Base-by-base conservation (phyloP, 495 filamentous ascomycete genomes). In the Penicillium silybi region DNA sequence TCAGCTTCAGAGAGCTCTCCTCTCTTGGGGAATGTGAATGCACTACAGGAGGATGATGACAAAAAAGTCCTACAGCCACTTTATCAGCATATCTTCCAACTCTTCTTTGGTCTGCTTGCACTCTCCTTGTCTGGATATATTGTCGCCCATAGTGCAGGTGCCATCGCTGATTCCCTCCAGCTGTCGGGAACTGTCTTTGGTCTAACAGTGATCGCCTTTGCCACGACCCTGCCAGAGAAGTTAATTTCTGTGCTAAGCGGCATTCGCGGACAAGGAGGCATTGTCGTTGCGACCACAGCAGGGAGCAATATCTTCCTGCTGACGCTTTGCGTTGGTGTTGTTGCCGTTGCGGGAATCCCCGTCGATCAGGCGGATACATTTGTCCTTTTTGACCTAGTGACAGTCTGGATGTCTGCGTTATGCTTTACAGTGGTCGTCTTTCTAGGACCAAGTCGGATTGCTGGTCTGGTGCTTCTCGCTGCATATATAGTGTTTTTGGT, bases 211-310 rank as follows among this genome's bases (percentile, higher is more conserved):
- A 62, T 85, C 2, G 70, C 81, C 0, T 70, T 83, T 45, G 80
- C 80, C 16, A 82, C 80, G 0, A 83, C 80, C 0, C 55, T 83
- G 0, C 80, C 80, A 1, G 80, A 82, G 62, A 83, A 82, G 52
- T 67, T 82, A 19, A 56, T 81, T 16, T 69, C 78, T 8, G 59
- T 79, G 1, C 23, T 83, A 6, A 70, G 73, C 34, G 75, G 77
- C 8, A 53, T 45, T 2, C 66, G 75, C 1, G 71, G 73, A 1
- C 72, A 81, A 18, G 55, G 61, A 1, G 77, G 79, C 3, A 77
- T 82, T 46, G 44, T 83, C 20, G 74, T 80, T 45, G 80, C 79
- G 2, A 78, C 69, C 23, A 80, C 76, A 10, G 80, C 73, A 22
- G 79, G 80, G 16, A 78, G 73, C 49, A 83, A 83, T 46, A 75